phyloP scores from a whole-genome alignment of 2,329 filamentous ascomycete species.

The Trichoderma lentiforme region DNA sequence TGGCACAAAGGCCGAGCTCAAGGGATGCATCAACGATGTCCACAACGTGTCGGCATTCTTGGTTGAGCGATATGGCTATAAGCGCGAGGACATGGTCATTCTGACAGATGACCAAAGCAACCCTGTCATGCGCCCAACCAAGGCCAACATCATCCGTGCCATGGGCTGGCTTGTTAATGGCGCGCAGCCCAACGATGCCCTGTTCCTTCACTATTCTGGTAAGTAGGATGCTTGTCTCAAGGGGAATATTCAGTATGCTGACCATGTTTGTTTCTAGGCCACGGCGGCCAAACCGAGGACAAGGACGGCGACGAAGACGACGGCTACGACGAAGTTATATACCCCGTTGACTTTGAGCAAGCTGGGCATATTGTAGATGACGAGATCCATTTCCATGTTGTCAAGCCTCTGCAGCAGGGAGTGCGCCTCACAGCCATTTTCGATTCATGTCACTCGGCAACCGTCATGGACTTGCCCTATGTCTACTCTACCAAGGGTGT shows the following conservation, averaged over 20 bases:
- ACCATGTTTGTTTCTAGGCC: slow-evolving; percentile 46
- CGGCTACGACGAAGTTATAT: slow-evolving; percentile 75
- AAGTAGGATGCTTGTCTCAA: slow-evolving; percentile 22
- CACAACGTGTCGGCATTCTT: slow-evolving; percentile 73
- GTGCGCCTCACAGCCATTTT: slow-evolving; percentile 83
- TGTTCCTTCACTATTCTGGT: slow-evolving; percentile 77
- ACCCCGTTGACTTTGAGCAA: slow-evolving; percentile 68
- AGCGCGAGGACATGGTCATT: slow-evolving; percentile 75
- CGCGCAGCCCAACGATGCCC: slow-evolving; percentile 68
- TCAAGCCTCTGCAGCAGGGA: slow-evolving; percentile 72
- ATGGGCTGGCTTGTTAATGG: slow-evolving; percentile 73
- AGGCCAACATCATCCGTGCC: slow-evolving; percentile 68
- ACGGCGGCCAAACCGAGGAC: slow-evolving; percentile 73
- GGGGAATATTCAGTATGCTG: neutral
- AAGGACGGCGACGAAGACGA: slow-evolving; percentile 73
- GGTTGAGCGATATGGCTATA: slow-evolving; percentile 65
- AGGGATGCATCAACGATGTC: slow-evolving; percentile 78
- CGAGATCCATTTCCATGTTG: slow-evolving; percentile 74
- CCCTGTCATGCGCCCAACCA: slow-evolving; percentile 69
- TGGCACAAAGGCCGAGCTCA: slow-evolving; percentile 65
- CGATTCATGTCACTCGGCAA: slow-evolving; percentile 77
- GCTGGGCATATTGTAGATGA: slow-evolving; percentile 76
- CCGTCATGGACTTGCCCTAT: slow-evolving; percentile 73
- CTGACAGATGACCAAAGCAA: slow-evolving; percentile 73
- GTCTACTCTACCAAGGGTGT: slow-evolving; percentile 77